These are phyloP conservation scores for Cladobotryum protrusum DNA, from an alignment of 2,329 filamentous ascomycete species.

Conservation along the genomic window DNA sequence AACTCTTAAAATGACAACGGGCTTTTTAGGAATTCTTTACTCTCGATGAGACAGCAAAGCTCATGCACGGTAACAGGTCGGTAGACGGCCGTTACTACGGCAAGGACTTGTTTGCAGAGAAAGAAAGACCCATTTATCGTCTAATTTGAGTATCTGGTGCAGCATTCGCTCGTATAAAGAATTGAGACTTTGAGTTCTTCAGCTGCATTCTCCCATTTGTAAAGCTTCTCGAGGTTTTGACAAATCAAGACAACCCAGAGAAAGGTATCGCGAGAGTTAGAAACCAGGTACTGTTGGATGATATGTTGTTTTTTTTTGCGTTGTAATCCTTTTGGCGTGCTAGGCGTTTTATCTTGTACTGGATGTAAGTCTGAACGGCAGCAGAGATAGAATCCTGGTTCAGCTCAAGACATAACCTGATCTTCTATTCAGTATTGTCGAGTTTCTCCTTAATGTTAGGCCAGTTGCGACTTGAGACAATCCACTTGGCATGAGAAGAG, in stretches of 20 bases:
- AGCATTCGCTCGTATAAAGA: slow-evolving; percentile 34
- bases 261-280: slow-evolving; percentile 31
- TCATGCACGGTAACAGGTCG: slow-evolving; percentile 32
- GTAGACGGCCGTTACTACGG: slow-evolving; percentile 21
- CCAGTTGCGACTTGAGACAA: slow-evolving; percentile 39
- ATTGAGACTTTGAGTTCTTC: too few relatives aligned
- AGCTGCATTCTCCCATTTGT: slow-evolving; percentile 26
- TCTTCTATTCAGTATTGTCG: slow-evolving; percentile 11
- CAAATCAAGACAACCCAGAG: slow-evolving; percentile 21
- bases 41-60: slow-evolving; percentile 20
- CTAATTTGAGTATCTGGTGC: slow-evolving; percentile 20
- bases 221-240: slow-evolving; percentile 18
- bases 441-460: slow-evolving; percentile 29
- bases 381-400: slow-evolving; percentile 27
- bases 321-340: slow-evolving; percentile 14
- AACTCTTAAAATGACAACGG: slow-evolving; percentile 17
- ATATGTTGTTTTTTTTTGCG: background rate
- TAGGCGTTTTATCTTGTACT: slow-evolving; percentile 26
- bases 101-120: slow-evolving; percentile 29
- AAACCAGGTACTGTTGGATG: slow-evolving; percentile 15
- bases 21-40: too few relatives aligned
- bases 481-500: slow-evolving; percentile 30
- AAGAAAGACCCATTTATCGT: slow-evolving; percentile 24
- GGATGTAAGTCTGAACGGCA: slow-evolving; percentile 34
- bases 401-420: slow-evolving; percentile 29